These are phyloP conservation scores for Cryptosporidium bovis DNA, from an alignment of 169 alveolate genomes.

Conservation along the genomic window DNA sequence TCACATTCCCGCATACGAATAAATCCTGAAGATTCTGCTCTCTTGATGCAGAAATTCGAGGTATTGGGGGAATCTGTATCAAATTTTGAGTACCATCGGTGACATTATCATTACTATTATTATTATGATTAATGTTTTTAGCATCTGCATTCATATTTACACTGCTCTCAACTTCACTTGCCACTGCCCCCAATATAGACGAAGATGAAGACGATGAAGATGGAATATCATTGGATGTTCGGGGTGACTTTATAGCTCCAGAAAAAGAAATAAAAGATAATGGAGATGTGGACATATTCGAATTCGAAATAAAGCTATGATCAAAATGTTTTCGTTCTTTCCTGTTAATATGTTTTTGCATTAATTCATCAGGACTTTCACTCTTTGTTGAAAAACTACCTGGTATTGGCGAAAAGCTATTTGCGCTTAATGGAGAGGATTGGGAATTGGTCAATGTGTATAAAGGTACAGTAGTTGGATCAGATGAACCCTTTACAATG, in stretches of 20 bases:
- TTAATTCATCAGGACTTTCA: neutral
- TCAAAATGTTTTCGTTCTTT: neutral
- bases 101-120: neutral
- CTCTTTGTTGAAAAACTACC: neutral
- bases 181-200: neutral
- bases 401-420: slow-evolving; percentile 6
- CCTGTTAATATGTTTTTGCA: neutral
- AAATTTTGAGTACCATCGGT: neutral
- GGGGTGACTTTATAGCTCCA: neutral
- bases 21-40: too few relatives aligned
- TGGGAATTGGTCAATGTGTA: slow-evolving; percentile 41
- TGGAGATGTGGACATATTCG: neutral
- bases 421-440: slow-evolving; percentile 2
- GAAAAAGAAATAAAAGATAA: neutral
- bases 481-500: neutral
- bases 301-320: neutral
- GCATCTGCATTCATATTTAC: neutral
- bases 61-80: too few relatives aligned
- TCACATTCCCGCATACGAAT: too few relatives aligned
- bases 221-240: too few relatives aligned
- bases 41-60: too few relatives aligned
- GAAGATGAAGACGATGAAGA: too few relatives aligned
- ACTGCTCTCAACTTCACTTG: neutral
- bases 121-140: neutral
- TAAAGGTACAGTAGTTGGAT: slow-evolving; percentile 55